Conservation (phyloP, 2,329 filamentous ascomycete genomes). For the Aspergillus transmontanensis region DNA sequence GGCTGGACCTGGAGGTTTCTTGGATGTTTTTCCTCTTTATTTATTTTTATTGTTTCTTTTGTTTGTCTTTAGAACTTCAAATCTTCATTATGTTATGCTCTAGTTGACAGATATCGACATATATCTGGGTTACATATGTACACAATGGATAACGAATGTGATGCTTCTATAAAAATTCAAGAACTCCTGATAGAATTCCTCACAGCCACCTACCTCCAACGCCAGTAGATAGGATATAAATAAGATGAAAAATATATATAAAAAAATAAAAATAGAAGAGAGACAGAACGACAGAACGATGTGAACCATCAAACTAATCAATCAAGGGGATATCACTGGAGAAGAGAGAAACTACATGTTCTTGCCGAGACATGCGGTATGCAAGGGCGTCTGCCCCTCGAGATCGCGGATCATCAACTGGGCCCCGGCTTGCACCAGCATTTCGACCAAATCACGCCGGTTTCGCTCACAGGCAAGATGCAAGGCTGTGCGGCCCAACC, state of each 20-base stretch:
- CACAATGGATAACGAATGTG: neutral
- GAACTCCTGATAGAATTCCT: neutral
- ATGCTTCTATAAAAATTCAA: neutral
- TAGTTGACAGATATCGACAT: neutral
- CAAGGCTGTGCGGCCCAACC: neutral
- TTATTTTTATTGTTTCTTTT: neutral
- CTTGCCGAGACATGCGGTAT: slow-evolving; percentile 11
- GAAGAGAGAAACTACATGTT: neutral
- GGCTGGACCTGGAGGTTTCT: neutral
- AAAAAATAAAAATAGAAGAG: neutral
- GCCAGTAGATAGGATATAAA: neutral
- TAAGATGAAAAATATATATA: neutral
- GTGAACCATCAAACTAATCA: neutral
- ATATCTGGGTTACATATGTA: too few relatives aligned
- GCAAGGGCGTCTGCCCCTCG: slow-evolving; percentile 10
- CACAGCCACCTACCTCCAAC: neutral
- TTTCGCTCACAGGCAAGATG: neutral
- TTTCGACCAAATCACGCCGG: slow-evolving; percentile 12
- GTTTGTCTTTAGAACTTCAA: too few relatives aligned
- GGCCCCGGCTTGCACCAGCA: slow-evolving; percentile 12
- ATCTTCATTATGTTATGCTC: neutral
- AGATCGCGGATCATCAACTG: slow-evolving; percentile 15
- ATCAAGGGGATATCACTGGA: neutral
- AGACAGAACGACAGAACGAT: neutral
- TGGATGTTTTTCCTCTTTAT: neutral